A percentile compares a stretch with the other conserved stretches of the same genome.
phyloP scores from a whole-genome alignment of 129 eudicot genomes.

The Arctium minus region DNA sequence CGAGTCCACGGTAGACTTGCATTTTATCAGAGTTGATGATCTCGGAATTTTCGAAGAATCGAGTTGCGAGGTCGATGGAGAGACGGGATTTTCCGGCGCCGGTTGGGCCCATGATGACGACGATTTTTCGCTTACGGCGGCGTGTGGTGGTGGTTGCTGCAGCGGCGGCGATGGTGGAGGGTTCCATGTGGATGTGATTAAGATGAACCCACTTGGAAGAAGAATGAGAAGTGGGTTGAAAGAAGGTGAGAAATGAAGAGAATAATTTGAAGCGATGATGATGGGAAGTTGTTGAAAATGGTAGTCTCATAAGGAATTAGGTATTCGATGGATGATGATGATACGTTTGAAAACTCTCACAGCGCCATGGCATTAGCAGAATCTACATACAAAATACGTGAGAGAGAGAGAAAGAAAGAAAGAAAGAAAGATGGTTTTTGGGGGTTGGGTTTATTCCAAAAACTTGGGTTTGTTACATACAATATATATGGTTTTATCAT shows the following conservation, averaged over 20 bases:
- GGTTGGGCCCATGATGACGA: constrained; percentile 74
- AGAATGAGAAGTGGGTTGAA: constrained; percentile 9
- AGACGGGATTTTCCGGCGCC: constrained; percentile 83
- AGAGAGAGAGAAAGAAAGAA: constrained; percentile 1
- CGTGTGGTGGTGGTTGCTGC: neutral
- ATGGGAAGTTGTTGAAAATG: constrained; percentile 13
- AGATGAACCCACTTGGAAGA: constrained; percentile 20
- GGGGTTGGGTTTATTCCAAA: constrained; percentile 8
- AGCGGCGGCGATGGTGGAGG: constrained; percentile 15
- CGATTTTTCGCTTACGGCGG: constrained; percentile 31
- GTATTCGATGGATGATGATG: constrained; percentile 1
- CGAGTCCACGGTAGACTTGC: constrained; percentile 64
- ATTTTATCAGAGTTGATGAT: constrained; percentile 84
- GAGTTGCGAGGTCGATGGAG: constrained; percentile 55
- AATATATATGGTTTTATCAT: neutral
- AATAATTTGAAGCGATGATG: constrained; percentile 26
- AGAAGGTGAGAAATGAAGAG: constrained; percentile 17
- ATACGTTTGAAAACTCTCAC: constrained; percentile 7
- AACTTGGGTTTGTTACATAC: constrained; percentile 20
- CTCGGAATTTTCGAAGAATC: constrained; percentile 41
- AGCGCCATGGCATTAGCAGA: constrained; percentile 19
- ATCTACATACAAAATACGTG: constrained; percentile 29
- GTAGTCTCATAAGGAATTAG: constrained; percentile 36
- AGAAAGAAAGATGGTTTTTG: neutral
- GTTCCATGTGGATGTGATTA: constrained; percentile 16